Evolutionary conservation across 1,139 yeast species (phyloP).

Genomic region (Wickerhamiella infanticola): DNA sequence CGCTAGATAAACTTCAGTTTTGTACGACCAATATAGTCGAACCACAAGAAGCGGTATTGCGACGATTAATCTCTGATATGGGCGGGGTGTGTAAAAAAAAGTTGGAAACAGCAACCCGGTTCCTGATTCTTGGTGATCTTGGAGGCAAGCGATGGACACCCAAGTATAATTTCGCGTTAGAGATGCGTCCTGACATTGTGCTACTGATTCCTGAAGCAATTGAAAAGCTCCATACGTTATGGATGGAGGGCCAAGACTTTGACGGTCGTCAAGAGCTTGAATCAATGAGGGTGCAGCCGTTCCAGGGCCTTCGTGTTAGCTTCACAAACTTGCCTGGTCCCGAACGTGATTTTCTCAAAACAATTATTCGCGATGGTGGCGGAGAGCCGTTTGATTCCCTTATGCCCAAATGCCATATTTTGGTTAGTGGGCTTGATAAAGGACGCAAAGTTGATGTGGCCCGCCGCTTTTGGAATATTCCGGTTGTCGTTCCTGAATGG

Average conservation of each 20-base stretch:
- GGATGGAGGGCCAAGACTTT: conserved; percentile 39
- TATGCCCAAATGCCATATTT: conserved; percentile 34
- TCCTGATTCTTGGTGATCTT: conserved; percentile 47
- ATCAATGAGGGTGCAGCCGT: conserved; percentile 28
- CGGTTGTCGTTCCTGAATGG: conserved; percentile 13
- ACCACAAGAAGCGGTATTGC: conserved; percentile 1
- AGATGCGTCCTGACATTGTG: conserved; percentile 41
- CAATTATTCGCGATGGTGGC: conserved; percentile 35
- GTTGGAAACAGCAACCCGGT: conserved; percentile 14
- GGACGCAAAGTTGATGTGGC: conserved; percentile 42
- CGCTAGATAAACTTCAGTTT: background rate
- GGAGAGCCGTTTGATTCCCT: conserved; percentile 47
- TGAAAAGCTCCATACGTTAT: conserved; percentile 30
- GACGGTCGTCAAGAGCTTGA: conserved; percentile 19
- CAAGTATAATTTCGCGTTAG: conserved; percentile 50
- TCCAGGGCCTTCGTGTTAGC: conserved; percentile 36
- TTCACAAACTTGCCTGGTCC: conserved; percentile 34
- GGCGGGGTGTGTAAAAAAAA: conserved; percentile 12
- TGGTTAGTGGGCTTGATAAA: conserved; percentile 30
- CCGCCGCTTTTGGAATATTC: conserved; percentile 14
- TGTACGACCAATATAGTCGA: background rate
- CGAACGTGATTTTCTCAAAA: conserved; percentile 25
- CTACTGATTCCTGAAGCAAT: conserved; percentile 39
- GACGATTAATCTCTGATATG: conserved; percentile 9
- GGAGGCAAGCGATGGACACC: conserved; percentile 33